These are phyloP conservation scores for Crucihimalaya himalaica DNA, from an alignment of 345 rosid species.

Conservation along the genomic window DNA sequence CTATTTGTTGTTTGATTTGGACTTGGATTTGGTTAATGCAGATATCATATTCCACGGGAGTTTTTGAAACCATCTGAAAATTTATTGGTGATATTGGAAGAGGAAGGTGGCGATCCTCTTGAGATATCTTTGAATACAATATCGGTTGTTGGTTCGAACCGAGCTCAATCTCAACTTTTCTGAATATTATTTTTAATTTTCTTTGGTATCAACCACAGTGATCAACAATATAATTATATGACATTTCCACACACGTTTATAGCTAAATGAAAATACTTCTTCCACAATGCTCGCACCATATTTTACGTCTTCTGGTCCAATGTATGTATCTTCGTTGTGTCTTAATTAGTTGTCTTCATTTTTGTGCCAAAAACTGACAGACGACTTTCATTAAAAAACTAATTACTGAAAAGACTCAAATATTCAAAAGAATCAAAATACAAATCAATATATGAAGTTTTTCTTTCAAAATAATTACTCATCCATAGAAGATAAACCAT, in stretches of 20 bases:
- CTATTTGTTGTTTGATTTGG: background rate
- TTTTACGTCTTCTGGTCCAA: background rate
- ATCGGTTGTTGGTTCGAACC: conserved; percentile 25
- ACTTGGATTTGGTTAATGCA: conserved; percentile 29
- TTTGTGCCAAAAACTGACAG: too few relatives aligned
- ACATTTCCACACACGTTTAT: background rate
- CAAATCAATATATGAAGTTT: background rate
- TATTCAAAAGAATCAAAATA: background rate
- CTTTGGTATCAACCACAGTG: background rate
- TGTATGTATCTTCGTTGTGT: too few relatives aligned
- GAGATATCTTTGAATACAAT: conserved; percentile 54
- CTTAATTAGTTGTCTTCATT: background rate
- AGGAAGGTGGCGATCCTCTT: conserved; percentile 68
- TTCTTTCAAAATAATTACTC: background rate
- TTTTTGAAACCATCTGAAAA: conserved; percentile 60
- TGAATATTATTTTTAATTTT: conserved; percentile 9
- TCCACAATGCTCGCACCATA: background rate
- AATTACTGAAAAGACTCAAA: background rate
- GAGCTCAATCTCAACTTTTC: conserved; percentile 25
- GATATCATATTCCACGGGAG: conserved; percentile 79
- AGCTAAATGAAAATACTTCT: background rate
- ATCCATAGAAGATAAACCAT: background rate
- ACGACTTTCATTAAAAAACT: too few relatives aligned
- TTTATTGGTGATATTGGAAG: conserved; percentile 64
- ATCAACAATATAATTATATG: background rate